These are phyloP conservation scores for Ceratobasidium sp. DNA, from an alignment of 1,284 basidiomycete genomes.

Conservation along the genomic window DNA sequence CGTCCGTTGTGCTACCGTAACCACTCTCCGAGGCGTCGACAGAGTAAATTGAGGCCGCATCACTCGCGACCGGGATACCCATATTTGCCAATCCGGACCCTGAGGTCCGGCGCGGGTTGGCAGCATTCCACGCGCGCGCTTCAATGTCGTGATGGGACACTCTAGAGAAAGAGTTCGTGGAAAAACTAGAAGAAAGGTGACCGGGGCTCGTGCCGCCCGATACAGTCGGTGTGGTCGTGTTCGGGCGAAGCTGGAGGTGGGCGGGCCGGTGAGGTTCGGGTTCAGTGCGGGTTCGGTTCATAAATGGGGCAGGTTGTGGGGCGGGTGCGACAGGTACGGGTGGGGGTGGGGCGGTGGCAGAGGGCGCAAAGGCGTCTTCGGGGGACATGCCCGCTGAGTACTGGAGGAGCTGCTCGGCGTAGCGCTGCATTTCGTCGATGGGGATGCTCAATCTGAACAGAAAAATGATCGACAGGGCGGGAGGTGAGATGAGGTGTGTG, in stretches of 20 bases:
- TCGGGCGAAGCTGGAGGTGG: constrained; percentile 30
- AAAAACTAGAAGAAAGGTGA: constrained; percentile 35
- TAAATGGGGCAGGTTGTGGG: constrained; percentile 7
- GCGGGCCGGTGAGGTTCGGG: constrained; percentile 29
- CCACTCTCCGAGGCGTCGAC: constrained; percentile 42
- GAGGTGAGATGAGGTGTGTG: constrained; percentile 25
- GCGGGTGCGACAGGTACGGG: background rate
- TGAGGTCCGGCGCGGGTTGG: background rate
- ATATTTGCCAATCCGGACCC: background rate
- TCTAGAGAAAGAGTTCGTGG: constrained; percentile 16
- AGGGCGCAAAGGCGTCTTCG: constrained; percentile 40
- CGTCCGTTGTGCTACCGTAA: constrained; percentile 36
- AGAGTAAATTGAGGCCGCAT: constrained; percentile 40
- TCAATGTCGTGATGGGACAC: constrained; percentile 37
- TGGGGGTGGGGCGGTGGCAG: constrained; percentile 43
- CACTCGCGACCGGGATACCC: constrained; percentile 1
- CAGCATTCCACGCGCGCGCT: constrained; percentile 25
- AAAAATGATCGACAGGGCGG: background rate
- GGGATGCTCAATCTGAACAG: constrained; percentile 74
- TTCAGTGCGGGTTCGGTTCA: background rate
- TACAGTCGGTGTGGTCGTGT: background rate
- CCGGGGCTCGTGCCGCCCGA: constrained; percentile 20
- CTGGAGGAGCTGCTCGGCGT: constrained; percentile 86
- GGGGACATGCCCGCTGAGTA: constrained; percentile 54
- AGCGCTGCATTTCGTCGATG: constrained; percentile 91